phyloP scores from a whole-genome alignment of 768 basidiomycete species.

The Boletales sp. region DNA sequence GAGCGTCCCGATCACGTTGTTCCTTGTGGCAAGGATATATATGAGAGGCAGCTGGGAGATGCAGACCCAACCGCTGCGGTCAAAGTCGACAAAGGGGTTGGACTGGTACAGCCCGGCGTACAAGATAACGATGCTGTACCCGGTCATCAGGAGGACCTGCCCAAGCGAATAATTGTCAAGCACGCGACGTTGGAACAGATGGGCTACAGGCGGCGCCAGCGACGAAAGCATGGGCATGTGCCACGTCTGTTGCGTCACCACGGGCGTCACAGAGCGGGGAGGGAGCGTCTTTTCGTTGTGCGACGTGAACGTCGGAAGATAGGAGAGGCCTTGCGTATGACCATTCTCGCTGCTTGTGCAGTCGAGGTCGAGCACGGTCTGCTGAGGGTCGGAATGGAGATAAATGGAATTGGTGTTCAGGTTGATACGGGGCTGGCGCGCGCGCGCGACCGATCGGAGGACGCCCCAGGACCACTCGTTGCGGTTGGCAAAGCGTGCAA shows the following conservation, averaged over 20 bases:
- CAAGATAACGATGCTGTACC: slow-evolving; percentile 43
- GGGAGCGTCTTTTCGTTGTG: slow-evolving; percentile 14
- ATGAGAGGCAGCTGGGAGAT: slow-evolving; percentile 62
- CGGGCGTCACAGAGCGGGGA: slow-evolving; percentile 8
- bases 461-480: slow-evolving; percentile 53
- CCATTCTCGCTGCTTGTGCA: slow-evolving; percentile 6
- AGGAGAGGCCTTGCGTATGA: slow-evolving; percentile 3
- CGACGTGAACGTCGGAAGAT: background rate
- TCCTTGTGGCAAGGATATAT: slow-evolving; percentile 65
- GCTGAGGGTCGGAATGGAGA: slow-evolving; percentile 12
- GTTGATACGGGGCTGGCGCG: slow-evolving; percentile 5
- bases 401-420: slow-evolving; percentile 14
- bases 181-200: slow-evolving; percentile 41
- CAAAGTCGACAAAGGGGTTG: slow-evolving; percentile 46
- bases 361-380: slow-evolving; percentile 15
- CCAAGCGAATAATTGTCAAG: slow-evolving; percentile 49
- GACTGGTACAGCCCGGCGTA: slow-evolving; percentile 51
- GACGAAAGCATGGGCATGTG: slow-evolving; percentile 38
- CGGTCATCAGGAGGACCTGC: slow-evolving; percentile 42
- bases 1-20: slow-evolving; percentile 55
- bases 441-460: slow-evolving; percentile 27
- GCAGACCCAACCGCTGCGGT: slow-evolving; percentile 50
- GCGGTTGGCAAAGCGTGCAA: slow-evolving; percentile 47
- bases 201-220: slow-evolving; percentile 41
- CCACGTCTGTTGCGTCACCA: slow-evolving; percentile 13